These are phyloP conservation scores for Serpula lacrymans DNA, from an alignment of 768 basidiomycete genomes.

Conservation along the genomic window DNA sequence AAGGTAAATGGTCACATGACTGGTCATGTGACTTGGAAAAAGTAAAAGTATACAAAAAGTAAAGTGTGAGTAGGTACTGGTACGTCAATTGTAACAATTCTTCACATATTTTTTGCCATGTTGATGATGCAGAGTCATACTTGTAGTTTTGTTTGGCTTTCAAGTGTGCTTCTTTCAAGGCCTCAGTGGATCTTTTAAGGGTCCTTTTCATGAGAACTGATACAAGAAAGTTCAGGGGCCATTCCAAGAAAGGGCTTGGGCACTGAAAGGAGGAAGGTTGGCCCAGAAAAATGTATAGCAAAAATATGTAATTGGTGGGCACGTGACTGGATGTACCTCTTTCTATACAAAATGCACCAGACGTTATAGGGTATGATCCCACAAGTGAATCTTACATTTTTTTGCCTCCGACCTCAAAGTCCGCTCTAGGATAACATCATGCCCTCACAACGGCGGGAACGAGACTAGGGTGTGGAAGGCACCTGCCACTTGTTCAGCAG, in stretches of 20 bases:
- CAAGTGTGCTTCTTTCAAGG: background rate
- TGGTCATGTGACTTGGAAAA: too few relatives aligned
- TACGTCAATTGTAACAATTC: too few relatives aligned
- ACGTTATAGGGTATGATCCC: conserved; percentile 3
- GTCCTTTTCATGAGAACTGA: background rate
- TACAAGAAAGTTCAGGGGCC: conserved; percentile 3
- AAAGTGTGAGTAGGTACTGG: too few relatives aligned
- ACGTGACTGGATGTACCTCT: conserved; percentile 1
- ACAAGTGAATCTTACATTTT: background rate
- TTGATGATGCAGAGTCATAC: conserved; percentile 3
- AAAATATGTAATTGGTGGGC: background rate
- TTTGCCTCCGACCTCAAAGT: conserved; percentile 7
- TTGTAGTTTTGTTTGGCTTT: background rate
- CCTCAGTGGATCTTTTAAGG: background rate
- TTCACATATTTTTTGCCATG: conserved; percentile 10
- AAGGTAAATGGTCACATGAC: too few relatives aligned
- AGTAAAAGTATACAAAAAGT: too few relatives aligned
- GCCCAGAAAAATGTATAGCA: background rate
- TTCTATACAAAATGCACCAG: conserved; percentile 6
- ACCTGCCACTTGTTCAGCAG: too few relatives aligned
- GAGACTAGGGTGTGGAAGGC: too few relatives aligned
- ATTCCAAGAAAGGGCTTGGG: background rate
- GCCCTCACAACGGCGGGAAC: conserved; percentile 5
- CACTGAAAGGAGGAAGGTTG: background rate
- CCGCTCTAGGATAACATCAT: background rate